These are phyloP conservation scores for Beauveria brongniartii DNA, from an alignment of 2,329 filamentous ascomycete species.

Conservation along the genomic window DNA sequence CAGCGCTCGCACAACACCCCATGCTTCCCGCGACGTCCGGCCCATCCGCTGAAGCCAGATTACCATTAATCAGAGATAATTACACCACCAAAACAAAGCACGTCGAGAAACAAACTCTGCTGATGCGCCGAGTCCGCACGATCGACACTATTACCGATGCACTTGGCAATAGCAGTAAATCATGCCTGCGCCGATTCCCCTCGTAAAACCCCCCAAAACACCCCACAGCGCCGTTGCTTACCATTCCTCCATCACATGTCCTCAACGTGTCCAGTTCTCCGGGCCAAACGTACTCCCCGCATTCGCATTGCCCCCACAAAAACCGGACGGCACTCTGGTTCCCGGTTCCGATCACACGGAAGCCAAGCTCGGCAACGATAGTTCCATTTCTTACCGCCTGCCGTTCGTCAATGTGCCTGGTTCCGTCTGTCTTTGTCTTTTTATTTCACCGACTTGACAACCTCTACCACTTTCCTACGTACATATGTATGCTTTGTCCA, in stretches of 20 bases:
- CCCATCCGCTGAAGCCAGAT: not conserved
- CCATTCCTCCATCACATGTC: not conserved
- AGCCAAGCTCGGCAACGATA: not conserved
- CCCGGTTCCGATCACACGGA: conserved; percentile 11
- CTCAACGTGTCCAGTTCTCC: not conserved
- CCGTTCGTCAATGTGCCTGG: not conserved
- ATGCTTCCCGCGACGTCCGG: not conserved
- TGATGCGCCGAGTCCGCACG: not conserved
- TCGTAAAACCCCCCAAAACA: too few relatives aligned
- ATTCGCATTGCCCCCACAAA: not conserved
- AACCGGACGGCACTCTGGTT: not conserved
- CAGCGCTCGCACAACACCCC: not conserved
- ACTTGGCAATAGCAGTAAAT: too few relatives aligned
- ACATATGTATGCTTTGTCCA: not conserved
- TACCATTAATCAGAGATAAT: too few relatives aligned
- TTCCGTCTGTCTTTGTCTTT: not conserved
- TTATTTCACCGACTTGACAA: not conserved
- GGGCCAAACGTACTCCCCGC: not conserved
- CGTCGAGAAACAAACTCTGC: not conserved
- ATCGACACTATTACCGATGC: not conserved
- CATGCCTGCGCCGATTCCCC: too few relatives aligned
- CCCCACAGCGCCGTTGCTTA: too few relatives aligned
- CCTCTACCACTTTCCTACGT: not conserved
- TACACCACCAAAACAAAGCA: not conserved
- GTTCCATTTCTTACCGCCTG: not conserved